Conservation (phyloP, 164 flowering plant species). For the Chimonanthus praecox region DNA sequence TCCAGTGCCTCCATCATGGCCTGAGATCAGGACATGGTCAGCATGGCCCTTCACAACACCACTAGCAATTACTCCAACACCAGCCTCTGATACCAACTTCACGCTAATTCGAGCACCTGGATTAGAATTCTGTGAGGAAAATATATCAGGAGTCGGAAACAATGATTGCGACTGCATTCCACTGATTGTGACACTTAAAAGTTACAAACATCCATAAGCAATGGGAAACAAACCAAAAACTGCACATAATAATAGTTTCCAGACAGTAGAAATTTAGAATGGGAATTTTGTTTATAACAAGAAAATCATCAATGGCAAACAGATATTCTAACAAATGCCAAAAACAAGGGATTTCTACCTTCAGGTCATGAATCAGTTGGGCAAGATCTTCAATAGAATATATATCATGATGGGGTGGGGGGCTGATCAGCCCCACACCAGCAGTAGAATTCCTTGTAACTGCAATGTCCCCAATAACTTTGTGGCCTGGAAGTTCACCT, state of each 20-base stretch:
- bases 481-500: slow-evolving; percentile 99
- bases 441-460: slow-evolving; percentile 95
- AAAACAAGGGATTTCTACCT: slow-evolving; percentile 43
- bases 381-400: slow-evolving; percentile 99
- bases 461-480: slow-evolving; percentile 97
- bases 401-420: slow-evolving; percentile 99
- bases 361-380: slow-evolving; percentile 91
- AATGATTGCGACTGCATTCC: neutral
- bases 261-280: neutral
- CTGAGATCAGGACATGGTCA: slow-evolving; percentile 94
- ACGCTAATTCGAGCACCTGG: slow-evolving; percentile 94
- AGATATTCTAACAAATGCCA: neutral
- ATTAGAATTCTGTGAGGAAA: slow-evolving; percentile 62
- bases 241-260: neutral
- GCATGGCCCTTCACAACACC: slow-evolving; percentile 99
- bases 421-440: slow-evolving; percentile 99
- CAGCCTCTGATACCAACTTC: slow-evolving; percentile 96
- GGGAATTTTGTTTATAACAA: too few relatives aligned
- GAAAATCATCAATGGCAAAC: too few relatives aligned
- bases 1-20: slow-evolving; percentile 99
- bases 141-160: neutral
- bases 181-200: neutral
- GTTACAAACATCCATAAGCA: neutral
- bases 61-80: slow-evolving; percentile 98
- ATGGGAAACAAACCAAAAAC: too few relatives aligned